These are phyloP conservation scores for Mucuna pruriens DNA, from an alignment of 306 rosid genomes.

Conservation along the genomic window DNA sequence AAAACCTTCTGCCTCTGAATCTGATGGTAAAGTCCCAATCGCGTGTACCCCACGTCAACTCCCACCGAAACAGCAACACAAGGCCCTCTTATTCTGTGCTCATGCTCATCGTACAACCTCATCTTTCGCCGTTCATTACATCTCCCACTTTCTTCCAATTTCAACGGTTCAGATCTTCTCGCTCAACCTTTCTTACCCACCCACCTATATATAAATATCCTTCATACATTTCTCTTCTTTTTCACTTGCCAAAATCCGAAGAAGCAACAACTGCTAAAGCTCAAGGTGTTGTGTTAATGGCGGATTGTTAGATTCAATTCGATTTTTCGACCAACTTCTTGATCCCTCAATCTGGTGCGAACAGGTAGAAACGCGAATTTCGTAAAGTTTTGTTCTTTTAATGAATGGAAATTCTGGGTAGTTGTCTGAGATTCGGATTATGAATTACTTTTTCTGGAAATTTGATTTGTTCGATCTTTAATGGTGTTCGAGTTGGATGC, in stretches of 20 bases:
- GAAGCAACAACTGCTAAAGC: neutral
- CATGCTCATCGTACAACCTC: neutral
- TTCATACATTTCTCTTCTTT: neutral
- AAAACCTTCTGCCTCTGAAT: neutral
- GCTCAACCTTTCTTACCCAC: neutral
- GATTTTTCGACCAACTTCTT: neutral
- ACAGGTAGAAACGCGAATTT: conserved; percentile 32
- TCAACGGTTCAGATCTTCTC: neutral
- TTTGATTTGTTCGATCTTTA: conserved; percentile 16
- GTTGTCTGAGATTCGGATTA: neutral
- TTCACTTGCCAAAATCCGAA: conserved; percentile 31
- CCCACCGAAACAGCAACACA: neutral
- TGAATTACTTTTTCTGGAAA: neutral
- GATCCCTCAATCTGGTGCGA: conserved; percentile 14
- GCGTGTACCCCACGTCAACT: conserved; percentile 27
- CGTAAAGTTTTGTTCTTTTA: neutral
- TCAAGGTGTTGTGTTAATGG: conserved; percentile 25
- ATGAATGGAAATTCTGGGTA: neutral
- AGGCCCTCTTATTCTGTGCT: neutral
- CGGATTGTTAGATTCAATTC: conserved; percentile 39
- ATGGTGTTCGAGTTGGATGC: conserved; percentile 30
- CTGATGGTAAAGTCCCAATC: conserved; percentile 28
- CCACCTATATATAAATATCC: conserved; percentile 20
- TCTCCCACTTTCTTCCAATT: neutral
- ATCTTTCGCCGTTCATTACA: neutral